Evolutionary conservation across 2,329 filamentous ascomycete genomes (phyloP).

Genomic region (Arthroderma sp.): DNA sequence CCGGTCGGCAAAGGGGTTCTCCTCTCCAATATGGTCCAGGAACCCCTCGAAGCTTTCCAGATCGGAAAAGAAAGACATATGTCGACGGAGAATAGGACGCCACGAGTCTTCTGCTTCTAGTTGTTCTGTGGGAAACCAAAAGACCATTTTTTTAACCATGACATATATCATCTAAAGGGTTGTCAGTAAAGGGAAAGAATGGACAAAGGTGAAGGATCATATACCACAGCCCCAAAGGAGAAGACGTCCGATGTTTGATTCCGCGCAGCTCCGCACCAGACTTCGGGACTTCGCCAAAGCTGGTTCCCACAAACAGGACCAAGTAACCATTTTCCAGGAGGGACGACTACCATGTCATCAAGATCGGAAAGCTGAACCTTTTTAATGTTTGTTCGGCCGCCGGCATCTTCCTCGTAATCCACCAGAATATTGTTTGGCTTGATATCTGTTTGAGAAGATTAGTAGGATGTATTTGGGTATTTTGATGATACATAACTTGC

Average conservation of each 20-base stretch:
- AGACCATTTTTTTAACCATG: slow-evolving; percentile 19
- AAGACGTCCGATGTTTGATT: slow-evolving; percentile 24
- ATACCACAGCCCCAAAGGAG: slow-evolving; percentile 23
- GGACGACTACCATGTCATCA: slow-evolving; percentile 18
- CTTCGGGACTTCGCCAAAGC: slow-evolving; percentile 25
- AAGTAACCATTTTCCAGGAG: slow-evolving; percentile 14
- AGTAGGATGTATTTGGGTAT: slow-evolving; percentile 1
- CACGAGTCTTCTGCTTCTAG: slow-evolving; percentile 14
- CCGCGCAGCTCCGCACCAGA: slow-evolving; percentile 19
- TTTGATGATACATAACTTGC: slow-evolving; percentile 11
- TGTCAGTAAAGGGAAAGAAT: slow-evolving; percentile 4
- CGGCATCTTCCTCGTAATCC: slow-evolving; percentile 17
- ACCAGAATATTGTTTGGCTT: slow-evolving; percentile 26
- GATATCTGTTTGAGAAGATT: slow-evolving; percentile 16
- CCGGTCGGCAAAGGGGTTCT: slow-evolving; percentile 28
- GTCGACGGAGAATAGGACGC: slow-evolving; percentile 18
- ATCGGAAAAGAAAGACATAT: slow-evolving; percentile 36
- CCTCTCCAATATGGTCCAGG: slow-evolving; percentile 28
- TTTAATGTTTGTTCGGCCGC: slow-evolving; percentile 11
- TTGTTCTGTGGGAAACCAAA: slow-evolving; percentile 15
- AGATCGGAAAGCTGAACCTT: slow-evolving; percentile 20
- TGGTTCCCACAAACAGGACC: slow-evolving; percentile 20
- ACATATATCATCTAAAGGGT: slow-evolving; percentile 18
- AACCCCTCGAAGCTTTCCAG: slow-evolving; percentile 28
- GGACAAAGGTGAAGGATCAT: neutral